A percentile compares a stretch with the other conserved stretches of the same genome.
Conservation (phyloP, 805 yeast species). For the Wickerhamiella shivajii region DNA sequence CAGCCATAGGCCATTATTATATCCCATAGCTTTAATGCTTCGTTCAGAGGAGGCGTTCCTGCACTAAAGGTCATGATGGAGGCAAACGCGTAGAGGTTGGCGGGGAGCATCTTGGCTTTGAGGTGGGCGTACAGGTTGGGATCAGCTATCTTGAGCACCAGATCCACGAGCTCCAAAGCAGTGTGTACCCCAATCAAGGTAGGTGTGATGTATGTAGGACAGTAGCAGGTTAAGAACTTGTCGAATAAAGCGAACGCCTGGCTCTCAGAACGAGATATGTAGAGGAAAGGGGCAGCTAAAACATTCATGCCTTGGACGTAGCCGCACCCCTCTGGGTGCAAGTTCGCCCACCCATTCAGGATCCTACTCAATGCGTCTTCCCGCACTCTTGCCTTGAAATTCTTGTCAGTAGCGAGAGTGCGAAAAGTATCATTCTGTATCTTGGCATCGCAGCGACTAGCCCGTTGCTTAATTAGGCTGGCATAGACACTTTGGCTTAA, state of each 20-base stretch:
- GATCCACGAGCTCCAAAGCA: constrained; percentile 59
- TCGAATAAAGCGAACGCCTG: constrained; percentile 67
- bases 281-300: constrained; percentile 68
- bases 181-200: constrained; percentile 70
- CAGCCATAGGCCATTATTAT: constrained; percentile 81
- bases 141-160: constrained; percentile 56
- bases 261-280: constrained; percentile 63
- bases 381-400: constrained; percentile 49
- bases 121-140: constrained; percentile 48
- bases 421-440: constrained; percentile 77
- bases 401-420: constrained; percentile 60
- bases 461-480: constrained; percentile 38
- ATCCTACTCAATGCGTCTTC: constrained; percentile 56
- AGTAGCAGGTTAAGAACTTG: constrained; percentile 42
- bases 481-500: constrained; percentile 44
- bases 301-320: constrained; percentile 87
- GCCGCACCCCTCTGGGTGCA: constrained; percentile 17
- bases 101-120: constrained; percentile 51
- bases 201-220: constrained; percentile 68
- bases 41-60: constrained; percentile 70
- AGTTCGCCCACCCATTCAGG: constrained; percentile 54
- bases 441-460: constrained; percentile 46
- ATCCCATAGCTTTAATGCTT: constrained; percentile 75
- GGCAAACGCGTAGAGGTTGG: constrained; percentile 71
- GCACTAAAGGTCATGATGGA: constrained; percentile 67